phyloP scores from a whole-genome alignment of 2,329 filamentous ascomycete species.

The Ceratocystis destructans region DNA sequence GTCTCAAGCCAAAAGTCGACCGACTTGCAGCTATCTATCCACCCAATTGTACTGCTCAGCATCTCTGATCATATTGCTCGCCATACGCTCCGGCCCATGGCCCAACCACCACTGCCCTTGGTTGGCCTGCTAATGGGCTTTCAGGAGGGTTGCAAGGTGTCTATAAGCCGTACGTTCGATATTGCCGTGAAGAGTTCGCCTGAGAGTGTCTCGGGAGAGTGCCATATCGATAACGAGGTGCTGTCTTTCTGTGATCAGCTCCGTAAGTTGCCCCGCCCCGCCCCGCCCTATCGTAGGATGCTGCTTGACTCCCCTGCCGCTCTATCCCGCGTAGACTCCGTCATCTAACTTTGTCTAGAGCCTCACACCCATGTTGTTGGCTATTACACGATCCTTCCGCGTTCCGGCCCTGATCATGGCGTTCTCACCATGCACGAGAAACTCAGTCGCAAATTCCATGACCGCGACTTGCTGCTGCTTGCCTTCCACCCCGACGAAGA shows the following conservation, averaged over 20 bases:
- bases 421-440: conserved; percentile 66
- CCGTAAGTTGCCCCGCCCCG: neutral
- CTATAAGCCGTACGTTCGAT: conserved; percentile 86
- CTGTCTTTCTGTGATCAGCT: conserved; percentile 7
- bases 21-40: conserved; percentile 71
- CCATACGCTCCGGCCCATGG: conserved; percentile 52
- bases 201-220: conserved; percentile 28
- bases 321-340: neutral
- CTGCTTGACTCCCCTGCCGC: neutral
- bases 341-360: conserved; percentile 46
- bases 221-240: conserved; percentile 4
- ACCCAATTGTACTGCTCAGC: conserved; percentile 87
- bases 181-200: conserved; percentile 47
- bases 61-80: conserved; percentile 95
- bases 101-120: conserved; percentile 55
- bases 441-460: conserved; percentile 61
- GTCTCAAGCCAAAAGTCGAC: conserved; percentile 53
- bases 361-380: conserved; percentile 77
- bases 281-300: neutral
- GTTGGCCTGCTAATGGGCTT: conserved; percentile 82
- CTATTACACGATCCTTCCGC: conserved; percentile 72
- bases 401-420: conserved; percentile 53
- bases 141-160: conserved; percentile 80
- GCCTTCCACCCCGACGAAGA: conserved; percentile 64
- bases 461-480: conserved; percentile 73